These are phyloP conservation scores for Colletotrichum sidae DNA, from an alignment of 2,329 filamentous ascomycete genomes.

Conservation along the genomic window DNA sequence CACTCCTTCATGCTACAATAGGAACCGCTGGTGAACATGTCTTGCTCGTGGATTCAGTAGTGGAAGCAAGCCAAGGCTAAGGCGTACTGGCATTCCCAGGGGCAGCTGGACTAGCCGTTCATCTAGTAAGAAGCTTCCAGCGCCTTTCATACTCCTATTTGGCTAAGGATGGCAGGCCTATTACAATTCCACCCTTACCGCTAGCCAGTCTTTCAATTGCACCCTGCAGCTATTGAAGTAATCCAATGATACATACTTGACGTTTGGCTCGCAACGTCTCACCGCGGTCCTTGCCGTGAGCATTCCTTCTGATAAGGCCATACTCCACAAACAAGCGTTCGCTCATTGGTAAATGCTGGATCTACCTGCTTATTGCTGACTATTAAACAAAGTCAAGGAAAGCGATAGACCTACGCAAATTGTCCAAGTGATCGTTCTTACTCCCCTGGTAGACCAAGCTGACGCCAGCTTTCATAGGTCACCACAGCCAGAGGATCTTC, in stretches of 20 bases:
- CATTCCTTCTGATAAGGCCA: background rate
- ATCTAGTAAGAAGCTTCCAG: slow-evolving; percentile 37
- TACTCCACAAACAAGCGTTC: too few relatives aligned
- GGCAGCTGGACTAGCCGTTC: slow-evolving; percentile 38
- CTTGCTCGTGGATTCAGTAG: slow-evolving; percentile 40
- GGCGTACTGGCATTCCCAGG: slow-evolving; percentile 40
- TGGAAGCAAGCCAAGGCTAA: slow-evolving; percentile 41
- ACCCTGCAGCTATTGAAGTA: background rate
- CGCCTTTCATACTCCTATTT: slow-evolving; percentile 3
- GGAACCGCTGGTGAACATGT: slow-evolving; percentile 33
- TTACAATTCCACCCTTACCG: slow-evolving; percentile 38
- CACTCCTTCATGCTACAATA: slow-evolving; percentile 38
- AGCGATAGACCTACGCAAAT: too few relatives aligned
- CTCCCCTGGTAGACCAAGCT: slow-evolving; percentile 16
- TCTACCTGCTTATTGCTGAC: too few relatives aligned
- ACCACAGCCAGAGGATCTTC: too few relatives aligned
- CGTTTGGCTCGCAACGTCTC: slow-evolving; percentile 1
- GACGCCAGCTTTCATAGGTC: background rate
- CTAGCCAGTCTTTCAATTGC: slow-evolving; percentile 24
- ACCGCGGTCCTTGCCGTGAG: background rate
- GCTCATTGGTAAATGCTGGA: too few relatives aligned
- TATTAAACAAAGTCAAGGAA: too few relatives aligned
- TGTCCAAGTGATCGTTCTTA: slow-evolving; percentile 2
- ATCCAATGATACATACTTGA: background rate
- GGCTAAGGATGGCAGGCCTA: slow-evolving; percentile 12